These are phyloP conservation scores for Piloderma croceum DNA, from an alignment of 768 basidiomycete genomes.

Conservation along the genomic window DNA sequence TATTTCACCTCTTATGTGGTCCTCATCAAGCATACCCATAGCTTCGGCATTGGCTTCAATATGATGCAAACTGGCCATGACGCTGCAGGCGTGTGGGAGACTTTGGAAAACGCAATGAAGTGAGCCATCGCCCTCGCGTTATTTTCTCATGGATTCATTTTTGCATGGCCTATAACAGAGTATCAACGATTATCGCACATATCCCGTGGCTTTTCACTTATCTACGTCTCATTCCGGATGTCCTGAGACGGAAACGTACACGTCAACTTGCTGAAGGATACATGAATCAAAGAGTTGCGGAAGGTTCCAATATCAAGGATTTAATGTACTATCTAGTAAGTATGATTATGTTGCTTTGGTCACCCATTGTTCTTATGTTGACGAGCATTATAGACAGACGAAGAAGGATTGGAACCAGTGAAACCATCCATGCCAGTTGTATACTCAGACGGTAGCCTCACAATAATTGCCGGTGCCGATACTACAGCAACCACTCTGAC, in stretches of 20 bases:
- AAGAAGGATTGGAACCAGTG: conserved; percentile 31
- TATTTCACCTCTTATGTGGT: not conserved
- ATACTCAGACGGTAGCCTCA: conserved; percentile 35
- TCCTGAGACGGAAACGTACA: not conserved
- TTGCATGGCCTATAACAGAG: too few relatives aligned
- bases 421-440: conserved; percentile 32
- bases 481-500: conserved; percentile 36
- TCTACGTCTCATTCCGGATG: too few relatives aligned
- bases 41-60: conserved; percentile 38
- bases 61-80: conserved; percentile 18
- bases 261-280: not conserved
- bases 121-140: too few relatives aligned
- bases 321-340: conserved; percentile 40
- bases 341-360: conserved; percentile 1
- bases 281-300: not conserved
- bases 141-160: too few relatives aligned
- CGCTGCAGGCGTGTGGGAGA: not conserved
- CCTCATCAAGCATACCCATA: conserved; percentile 8
- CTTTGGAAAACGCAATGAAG: not conserved
- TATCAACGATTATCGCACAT: too few relatives aligned
- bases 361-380: not conserved
- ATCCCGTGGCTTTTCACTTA: too few relatives aligned
- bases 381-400: conserved; percentile 34
- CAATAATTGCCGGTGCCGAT: conserved; percentile 42
- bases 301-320: conserved; percentile 31